These are phyloP conservation scores for Ceratocystis cacaofunesta DNA, from an alignment of 2,329 filamentous ascomycete species.

Conservation along the genomic window DNA sequence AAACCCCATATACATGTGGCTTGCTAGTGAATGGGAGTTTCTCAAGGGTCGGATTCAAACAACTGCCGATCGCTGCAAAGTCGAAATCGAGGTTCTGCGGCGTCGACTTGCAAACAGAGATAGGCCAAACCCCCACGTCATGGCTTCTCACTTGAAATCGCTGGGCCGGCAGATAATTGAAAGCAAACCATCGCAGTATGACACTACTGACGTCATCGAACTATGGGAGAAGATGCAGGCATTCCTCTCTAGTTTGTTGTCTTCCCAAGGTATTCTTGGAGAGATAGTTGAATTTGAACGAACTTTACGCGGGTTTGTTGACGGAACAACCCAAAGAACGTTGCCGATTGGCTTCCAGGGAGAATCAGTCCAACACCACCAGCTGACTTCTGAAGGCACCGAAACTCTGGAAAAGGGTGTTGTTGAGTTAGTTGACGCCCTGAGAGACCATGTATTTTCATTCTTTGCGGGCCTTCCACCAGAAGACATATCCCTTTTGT, in stretches of 20 bases:
- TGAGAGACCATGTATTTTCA: constrained; percentile 62
- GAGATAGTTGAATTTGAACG: constrained; percentile 93
- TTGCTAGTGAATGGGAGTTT: constrained; percentile 76
- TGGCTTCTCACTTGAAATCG: constrained; percentile 63
- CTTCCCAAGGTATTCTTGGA: constrained; percentile 64
- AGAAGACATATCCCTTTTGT: constrained; percentile 76
- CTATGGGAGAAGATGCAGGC: constrained; percentile 80
- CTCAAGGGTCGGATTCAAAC: constrained; percentile 71
- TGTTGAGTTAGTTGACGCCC: constrained; percentile 66
- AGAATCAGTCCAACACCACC: constrained; percentile 67
- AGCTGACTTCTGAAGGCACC: constrained; percentile 56
- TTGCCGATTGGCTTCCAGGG: constrained; percentile 71
- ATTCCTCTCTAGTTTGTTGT: constrained; percentile 61
- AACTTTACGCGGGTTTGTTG: constrained; percentile 75
- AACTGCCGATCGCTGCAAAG: constrained; percentile 69
- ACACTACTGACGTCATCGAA: constrained; percentile 67
- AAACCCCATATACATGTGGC: constrained; percentile 93
- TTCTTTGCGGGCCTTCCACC: constrained; percentile 82
- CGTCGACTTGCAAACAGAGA: constrained; percentile 62
- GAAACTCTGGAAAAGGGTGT: constrained; percentile 60
- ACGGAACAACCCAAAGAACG: constrained; percentile 65
- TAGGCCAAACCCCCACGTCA: constrained; percentile 51
- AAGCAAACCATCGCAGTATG: constrained; percentile 49
- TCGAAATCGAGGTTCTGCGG: constrained; percentile 83
- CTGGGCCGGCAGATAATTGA: constrained; percentile 53